These are phyloP conservation scores for Kodamaea restingae DNA, from an alignment of 805 yeast genomes.

Conservation along the genomic window DNA sequence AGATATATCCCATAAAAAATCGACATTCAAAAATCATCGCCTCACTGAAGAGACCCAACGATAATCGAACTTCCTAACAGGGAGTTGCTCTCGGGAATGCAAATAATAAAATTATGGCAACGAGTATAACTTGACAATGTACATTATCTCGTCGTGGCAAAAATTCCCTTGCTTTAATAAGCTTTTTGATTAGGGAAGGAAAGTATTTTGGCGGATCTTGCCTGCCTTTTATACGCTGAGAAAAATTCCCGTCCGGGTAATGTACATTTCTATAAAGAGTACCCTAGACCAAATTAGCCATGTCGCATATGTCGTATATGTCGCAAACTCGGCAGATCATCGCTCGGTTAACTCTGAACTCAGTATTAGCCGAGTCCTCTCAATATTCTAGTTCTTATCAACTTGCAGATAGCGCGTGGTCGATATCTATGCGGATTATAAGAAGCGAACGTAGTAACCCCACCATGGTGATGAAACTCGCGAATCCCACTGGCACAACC, in stretches of 20 bases:
- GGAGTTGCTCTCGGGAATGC: slow-evolving; percentile 53
- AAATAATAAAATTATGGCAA: slow-evolving; percentile 51
- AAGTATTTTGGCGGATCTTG: slow-evolving; percentile 10
- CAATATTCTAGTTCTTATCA: too few species aligned
- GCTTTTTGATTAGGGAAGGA: slow-evolving; percentile 54
- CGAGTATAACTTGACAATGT: slow-evolving; percentile 58
- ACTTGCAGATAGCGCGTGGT: slow-evolving; percentile 12
- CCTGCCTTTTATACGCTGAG: slow-evolving; percentile 8
- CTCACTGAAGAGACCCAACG: slow-evolving; percentile 49
- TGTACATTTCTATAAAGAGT: background rate
- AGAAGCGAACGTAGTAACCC: slow-evolving; percentile 72
- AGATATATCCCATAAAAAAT: slow-evolving; percentile 34
- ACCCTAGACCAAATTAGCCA: too few species aligned
- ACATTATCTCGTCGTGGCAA: slow-evolving; percentile 68
- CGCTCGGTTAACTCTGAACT: too few species aligned
- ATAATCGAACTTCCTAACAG: slow-evolving; percentile 60
- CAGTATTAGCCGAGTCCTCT: too few species aligned
- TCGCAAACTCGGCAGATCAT: too few species aligned
- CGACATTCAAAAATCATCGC: slow-evolving; percentile 62
- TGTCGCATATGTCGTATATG: too few species aligned
- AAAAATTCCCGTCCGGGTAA: slow-evolving; percentile 8
- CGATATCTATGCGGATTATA: slow-evolving; percentile 66
- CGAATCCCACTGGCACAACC: slow-evolving; percentile 95
- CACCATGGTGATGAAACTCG: slow-evolving; percentile 89
- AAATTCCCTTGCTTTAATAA: slow-evolving; percentile 47